Evolutionary conservation across 2,329 filamentous ascomycete genomes (phyloP).

Genomic region (Colletotrichum theobromicola): DNA sequence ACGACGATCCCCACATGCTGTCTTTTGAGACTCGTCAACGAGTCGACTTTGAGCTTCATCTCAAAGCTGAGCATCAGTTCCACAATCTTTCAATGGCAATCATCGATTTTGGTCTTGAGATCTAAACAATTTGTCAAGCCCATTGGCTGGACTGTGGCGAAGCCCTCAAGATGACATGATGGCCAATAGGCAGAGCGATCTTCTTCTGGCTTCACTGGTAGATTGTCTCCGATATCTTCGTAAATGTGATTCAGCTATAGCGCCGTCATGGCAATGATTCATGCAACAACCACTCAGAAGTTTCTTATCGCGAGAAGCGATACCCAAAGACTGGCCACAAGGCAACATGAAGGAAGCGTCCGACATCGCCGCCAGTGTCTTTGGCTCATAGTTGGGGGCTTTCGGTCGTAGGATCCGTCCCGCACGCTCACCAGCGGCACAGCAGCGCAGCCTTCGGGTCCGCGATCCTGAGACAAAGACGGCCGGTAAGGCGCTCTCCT

Average conservation of each 20-base stretch:
- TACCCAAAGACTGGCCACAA: not conserved
- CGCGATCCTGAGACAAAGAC: not conserved
- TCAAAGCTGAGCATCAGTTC: not conserved
- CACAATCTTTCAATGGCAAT: accelerated
- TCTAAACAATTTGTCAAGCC: not conserved
- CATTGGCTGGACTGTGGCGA: not conserved
- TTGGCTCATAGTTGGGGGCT: not conserved
- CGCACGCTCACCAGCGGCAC: not conserved
- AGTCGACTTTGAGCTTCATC: not conserved
- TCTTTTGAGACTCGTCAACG: not conserved
- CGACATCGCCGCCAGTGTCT: not conserved
- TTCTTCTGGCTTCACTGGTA: not conserved
- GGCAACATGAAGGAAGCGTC: not conserved
- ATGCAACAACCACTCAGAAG: not conserved
- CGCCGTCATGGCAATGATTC: not conserved
- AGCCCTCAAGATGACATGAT: not conserved
- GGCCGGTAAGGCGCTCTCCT: not conserved
- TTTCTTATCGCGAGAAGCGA: not conserved
- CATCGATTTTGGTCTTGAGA: not conserved
- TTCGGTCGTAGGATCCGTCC: not conserved
- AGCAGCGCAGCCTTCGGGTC: not conserved
- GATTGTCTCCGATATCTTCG: accelerated
- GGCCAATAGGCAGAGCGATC: not conserved
- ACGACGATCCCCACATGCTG: not conserved
- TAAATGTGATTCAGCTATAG: not conserved